Conservation (phyloP, 129 eudicot species). For the Lactuca sativa region DNA sequence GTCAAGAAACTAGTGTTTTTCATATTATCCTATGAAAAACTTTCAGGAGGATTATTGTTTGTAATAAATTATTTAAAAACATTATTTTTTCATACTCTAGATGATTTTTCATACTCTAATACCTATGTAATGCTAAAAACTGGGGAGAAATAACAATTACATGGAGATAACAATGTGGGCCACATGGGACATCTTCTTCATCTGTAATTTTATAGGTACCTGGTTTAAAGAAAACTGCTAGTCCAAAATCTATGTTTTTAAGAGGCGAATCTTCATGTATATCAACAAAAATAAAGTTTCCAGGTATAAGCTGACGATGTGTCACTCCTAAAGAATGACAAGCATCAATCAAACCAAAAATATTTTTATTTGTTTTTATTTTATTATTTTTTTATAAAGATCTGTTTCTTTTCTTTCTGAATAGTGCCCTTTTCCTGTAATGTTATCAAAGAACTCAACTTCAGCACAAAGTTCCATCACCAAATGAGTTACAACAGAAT, state of each 20-base stretch:
- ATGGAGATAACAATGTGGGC: no score
- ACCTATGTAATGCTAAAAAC: no score
- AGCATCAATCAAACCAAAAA: constrained; percentile 66
- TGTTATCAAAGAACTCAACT: constrained; percentile 83
- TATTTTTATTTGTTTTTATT: constrained; percentile 63
- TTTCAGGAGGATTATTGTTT: no score
- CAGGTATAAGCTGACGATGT: constrained; percentile 92
- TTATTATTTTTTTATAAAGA: no score
- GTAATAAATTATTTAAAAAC: constrained; percentile 12
- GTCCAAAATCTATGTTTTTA: constrained; percentile 80
- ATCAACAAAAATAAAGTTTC: constrained; percentile 72
- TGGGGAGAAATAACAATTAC: no score
- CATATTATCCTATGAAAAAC: no score
- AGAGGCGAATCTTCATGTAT: constrained; percentile 78
- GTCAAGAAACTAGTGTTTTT: constrained; percentile 3
- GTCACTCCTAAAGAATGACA: constrained; percentile 91
- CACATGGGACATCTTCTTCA: no score
- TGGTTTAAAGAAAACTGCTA: constrained; percentile 80
- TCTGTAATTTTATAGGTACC: no score
- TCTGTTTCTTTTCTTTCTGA: constrained; percentile 88
- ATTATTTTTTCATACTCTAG: no score
- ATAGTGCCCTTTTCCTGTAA: constrained; percentile 50
- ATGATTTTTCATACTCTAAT: no score
- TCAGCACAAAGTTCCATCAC: constrained; percentile 91
- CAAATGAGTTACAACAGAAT: constrained; percentile 75